Conservation (phyloP, 2,329 filamentous ascomycete species). For the Aspergillus alliaceus region DNA sequence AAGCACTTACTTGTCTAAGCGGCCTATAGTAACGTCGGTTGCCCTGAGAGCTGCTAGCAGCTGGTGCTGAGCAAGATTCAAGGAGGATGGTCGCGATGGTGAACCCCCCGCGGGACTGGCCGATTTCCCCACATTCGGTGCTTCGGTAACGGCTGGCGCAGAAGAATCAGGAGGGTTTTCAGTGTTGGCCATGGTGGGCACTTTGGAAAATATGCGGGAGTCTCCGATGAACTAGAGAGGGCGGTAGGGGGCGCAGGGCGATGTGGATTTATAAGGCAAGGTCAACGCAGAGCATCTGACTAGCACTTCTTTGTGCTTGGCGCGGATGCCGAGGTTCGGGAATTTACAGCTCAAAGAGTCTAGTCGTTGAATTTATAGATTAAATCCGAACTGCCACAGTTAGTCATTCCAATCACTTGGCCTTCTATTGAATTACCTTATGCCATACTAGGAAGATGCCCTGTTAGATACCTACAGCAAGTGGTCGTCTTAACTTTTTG, state of each 20-base stretch:
- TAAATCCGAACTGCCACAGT: too few species aligned
- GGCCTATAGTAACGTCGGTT: conserved; percentile 30
- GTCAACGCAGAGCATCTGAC: conserved; percentile 12
- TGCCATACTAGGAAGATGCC: background rate
- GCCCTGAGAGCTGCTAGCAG: conserved; percentile 27
- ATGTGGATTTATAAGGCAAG: conserved; percentile 5
- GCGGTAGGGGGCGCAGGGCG: background rate
- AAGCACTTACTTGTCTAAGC: conserved; percentile 29
- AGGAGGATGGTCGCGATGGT: conserved; percentile 8
- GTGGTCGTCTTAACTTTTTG: background rate
- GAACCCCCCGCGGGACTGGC: conserved; percentile 14
- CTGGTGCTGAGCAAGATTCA: conserved; percentile 18
- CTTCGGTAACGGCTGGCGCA: conserved; percentile 12
- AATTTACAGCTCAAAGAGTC: conserved; percentile 3
- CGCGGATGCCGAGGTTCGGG: conserved; percentile 17
- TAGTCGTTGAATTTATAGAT: too few species aligned
- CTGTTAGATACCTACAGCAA: background rate
- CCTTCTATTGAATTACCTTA: background rate
- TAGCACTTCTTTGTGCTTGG: conserved; percentile 4
- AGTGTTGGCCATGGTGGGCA: conserved; percentile 22
- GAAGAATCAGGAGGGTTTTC: conserved; percentile 15
- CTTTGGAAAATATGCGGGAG: background rate
- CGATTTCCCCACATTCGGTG: conserved; percentile 25
- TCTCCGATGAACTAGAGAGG: background rate
- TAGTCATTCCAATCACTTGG: background rate